A percentile compares a stretch with the other conserved stretches of the same genome.
Conservation (phyloP, 306 rosid genomes). For the Inga oerstediana region DNA sequence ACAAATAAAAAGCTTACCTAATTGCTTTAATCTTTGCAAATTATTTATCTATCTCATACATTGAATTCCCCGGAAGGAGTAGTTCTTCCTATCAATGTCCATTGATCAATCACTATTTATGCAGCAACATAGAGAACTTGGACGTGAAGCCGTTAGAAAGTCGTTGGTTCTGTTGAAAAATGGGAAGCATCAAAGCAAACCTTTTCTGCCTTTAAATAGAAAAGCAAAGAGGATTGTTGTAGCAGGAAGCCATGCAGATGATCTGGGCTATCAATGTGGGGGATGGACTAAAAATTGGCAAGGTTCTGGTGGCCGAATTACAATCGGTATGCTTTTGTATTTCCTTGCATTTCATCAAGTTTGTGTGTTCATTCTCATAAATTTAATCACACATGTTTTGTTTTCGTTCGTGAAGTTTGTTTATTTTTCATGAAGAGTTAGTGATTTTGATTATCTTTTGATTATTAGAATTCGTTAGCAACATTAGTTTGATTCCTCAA, state of each 20-base stretch:
- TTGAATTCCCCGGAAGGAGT: no score
- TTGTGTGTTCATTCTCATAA: background rate
- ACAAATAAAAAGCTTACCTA: no score
- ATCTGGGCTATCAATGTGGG: slow-evolving; percentile 92
- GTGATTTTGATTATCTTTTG: background rate
- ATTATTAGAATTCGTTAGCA: slow-evolving; percentile 21
- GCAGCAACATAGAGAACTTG: slow-evolving; percentile 83
- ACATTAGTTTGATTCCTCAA: no score
- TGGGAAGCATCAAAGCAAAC: slow-evolving; percentile 59
- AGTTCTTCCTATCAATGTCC: background rate
- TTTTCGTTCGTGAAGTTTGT: no score
- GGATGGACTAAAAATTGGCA: slow-evolving; percentile 81
- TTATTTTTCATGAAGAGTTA: background rate
- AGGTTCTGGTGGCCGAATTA: slow-evolving; percentile 67
- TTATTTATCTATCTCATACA: no score
- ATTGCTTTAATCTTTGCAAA: no score
- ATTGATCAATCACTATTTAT: slow-evolving; percentile 19
- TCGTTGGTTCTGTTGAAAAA: slow-evolving; percentile 87
- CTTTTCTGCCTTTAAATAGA: slow-evolving; percentile 75
- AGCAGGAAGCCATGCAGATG: slow-evolving; percentile 76
- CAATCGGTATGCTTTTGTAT: slow-evolving; percentile 54
- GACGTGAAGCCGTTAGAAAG: slow-evolving; percentile 82
- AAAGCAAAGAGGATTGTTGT: slow-evolving; percentile 75
- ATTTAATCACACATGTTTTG: background rate
- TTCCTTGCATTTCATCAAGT: background rate